Evolutionary conservation across 768 basidiomycete species (phyloP).

Genomic region (Kwoniella botswanensis): DNA sequence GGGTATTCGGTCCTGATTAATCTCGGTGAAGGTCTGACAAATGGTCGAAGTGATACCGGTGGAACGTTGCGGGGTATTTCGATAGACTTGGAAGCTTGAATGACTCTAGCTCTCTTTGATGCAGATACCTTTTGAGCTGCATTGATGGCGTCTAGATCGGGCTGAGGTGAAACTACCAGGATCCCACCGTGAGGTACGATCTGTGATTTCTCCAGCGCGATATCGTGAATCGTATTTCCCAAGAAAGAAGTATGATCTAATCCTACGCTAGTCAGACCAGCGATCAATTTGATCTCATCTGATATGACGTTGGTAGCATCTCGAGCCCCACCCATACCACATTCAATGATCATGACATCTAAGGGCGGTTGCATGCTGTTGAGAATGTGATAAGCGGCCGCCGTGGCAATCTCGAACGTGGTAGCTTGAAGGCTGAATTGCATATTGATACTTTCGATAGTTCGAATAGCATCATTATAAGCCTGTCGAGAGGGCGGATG

Average conservation of each 20-base stretch:
- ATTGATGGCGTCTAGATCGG: conserved; percentile 64
- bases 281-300: conserved; percentile 70
- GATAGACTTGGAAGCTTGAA: conserved; percentile 18
- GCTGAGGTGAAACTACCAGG: conserved; percentile 54
- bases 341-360: conserved; percentile 86
- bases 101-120: conserved; percentile 20
- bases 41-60: conserved; percentile 19
- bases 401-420: conserved; percentile 82
- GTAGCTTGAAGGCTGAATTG: conserved; percentile 63
- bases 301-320: conserved; percentile 94
- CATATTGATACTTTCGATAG: conserved; percentile 64
- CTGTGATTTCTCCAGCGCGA: conserved; percentile 80
- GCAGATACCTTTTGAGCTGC: conserved; percentile 26
- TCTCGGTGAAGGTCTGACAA: conserved; percentile 19
- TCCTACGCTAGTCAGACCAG: conserved; percentile 84
- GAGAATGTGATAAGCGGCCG: conserved; percentile 78
- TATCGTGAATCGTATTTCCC: conserved; percentile 73
- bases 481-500: conserved; percentile 62
- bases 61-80: neutral
- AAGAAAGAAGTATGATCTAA: conserved; percentile 92
- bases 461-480: conserved; percentile 63
- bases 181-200: conserved; percentile 68
- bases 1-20: conserved; percentile 27
- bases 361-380: conserved; percentile 63
- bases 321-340: conserved; percentile 88